These are phyloP conservation scores for Blepharisma japonicum DNA, from an alignment of 73 alveolate species.

Conservation along the genomic window DNA sequence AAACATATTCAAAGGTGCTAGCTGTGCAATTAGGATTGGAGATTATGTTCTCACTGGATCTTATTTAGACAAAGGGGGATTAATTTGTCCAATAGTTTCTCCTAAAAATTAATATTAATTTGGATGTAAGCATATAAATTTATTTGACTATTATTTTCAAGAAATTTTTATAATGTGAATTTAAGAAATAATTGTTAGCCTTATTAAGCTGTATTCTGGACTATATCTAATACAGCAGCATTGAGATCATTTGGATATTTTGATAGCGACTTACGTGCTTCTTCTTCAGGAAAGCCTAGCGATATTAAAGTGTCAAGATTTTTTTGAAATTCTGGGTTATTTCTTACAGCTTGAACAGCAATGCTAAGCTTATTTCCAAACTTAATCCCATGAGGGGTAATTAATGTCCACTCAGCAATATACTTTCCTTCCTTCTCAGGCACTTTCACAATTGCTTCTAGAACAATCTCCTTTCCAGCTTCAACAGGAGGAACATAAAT, in stretches of 20 bases:
- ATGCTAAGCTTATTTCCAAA: constrained; percentile 24
- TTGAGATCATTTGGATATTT: too few relatives aligned
- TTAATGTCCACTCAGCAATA: not conserved
- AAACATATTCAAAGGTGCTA: not conserved
- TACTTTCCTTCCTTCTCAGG: constrained; percentile 29
- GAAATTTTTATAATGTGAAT: too few relatives aligned
- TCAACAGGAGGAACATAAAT: not conserved
- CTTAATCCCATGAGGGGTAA: constrained; percentile 27
- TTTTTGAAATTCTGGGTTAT: not conserved
- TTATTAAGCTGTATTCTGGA: too few relatives aligned
- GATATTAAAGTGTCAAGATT: not conserved
- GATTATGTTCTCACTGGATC: not conserved
- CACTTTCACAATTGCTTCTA: not conserved
- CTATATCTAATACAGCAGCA: too few relatives aligned
- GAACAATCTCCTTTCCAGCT: not conserved
- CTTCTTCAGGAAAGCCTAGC: not conserved
- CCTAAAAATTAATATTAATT: not conserved
- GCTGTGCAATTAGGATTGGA: constrained; percentile 16
- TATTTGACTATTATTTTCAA: not conserved
- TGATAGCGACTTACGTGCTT: not conserved
- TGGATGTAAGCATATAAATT: not conserved
- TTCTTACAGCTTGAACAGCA: not conserved
- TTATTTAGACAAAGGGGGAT: constrained; percentile 17
- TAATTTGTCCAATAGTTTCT: constrained; percentile 1
- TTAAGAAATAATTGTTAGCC: too few relatives aligned